Evolutionary conservation across 78 protist species (phyloP).

Genomic region (Monosiga brevicollis): DNA sequence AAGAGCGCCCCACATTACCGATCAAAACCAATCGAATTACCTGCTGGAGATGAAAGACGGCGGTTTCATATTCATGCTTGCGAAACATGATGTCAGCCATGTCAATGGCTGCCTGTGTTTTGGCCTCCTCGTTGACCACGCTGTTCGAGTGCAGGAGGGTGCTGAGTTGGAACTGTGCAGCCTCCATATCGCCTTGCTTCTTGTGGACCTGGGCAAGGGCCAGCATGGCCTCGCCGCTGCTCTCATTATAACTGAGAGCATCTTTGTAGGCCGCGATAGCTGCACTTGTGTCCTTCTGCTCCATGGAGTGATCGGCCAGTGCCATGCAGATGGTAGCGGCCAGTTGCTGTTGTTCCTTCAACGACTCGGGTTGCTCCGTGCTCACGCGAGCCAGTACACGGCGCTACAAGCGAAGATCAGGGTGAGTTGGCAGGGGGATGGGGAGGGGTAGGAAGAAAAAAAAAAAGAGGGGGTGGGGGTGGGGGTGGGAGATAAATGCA

Average conservation of each 20-base stretch:
- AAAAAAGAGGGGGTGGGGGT: too few species aligned
- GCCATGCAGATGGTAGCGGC: constrained; percentile 12
- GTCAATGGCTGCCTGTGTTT: constrained; percentile 57
- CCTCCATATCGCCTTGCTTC: constrained; percentile 19
- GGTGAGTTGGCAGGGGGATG: too few species aligned
- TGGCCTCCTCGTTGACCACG: constrained; percentile 28
- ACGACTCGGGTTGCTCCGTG: constrained; percentile 29
- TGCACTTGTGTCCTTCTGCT: background rate
- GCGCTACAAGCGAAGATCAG: background rate
- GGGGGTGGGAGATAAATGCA: too few species aligned
- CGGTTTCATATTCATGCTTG: constrained; percentile 27
- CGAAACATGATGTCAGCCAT: constrained; percentile 57
- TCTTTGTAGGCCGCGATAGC: constrained; percentile 12
- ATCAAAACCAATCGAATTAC: too few species aligned
- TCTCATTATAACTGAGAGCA: constrained; percentile 35
- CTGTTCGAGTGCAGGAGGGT: constrained; percentile 26
- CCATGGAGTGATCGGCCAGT: constrained; percentile 23
- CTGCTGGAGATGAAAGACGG: constrained; percentile 34
- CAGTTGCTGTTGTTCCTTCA: background rate
- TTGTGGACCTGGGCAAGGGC: constrained; percentile 44
- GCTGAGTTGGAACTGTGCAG: constrained; percentile 19
- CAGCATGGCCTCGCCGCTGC: constrained; percentile 9
- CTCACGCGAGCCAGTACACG: background rate
- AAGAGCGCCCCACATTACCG: background rate
- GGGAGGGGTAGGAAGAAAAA: too few species aligned